Evolutionary conservation across 2,329 filamentous ascomycete species (phyloP).

Genomic region (Colletotrichum lentis): DNA sequence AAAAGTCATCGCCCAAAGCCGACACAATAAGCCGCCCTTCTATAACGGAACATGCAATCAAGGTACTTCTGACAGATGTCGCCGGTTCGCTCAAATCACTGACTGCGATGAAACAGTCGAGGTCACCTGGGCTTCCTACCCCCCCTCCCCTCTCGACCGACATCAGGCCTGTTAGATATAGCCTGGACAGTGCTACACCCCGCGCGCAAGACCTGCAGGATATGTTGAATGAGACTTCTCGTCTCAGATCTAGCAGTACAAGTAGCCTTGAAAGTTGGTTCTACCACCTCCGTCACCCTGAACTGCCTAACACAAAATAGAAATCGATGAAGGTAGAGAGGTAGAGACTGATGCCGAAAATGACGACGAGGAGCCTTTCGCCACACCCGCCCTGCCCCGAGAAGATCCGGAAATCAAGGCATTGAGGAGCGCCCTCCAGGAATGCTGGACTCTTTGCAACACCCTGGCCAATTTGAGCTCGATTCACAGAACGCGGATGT

Average conservation of each 20-base stretch:
- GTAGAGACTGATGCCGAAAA: slow-evolving; percentile 64
- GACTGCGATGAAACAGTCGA: slow-evolving; percentile 41
- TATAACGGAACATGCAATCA: slow-evolving; percentile 47
- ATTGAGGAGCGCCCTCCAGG: slow-evolving; percentile 78
- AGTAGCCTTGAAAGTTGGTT: slow-evolving; percentile 78
- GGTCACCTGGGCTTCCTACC: slow-evolving; percentile 57
- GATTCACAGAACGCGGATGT: slow-evolving; percentile 80
- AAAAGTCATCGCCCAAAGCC: slow-evolving; percentile 50
- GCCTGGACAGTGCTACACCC: slow-evolving; percentile 76
- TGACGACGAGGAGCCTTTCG: slow-evolving; percentile 60
- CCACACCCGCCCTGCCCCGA: slow-evolving; percentile 50
- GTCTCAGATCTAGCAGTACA: slow-evolving; percentile 71
- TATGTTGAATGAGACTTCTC: slow-evolving; percentile 64
- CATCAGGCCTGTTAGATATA: slow-evolving; percentile 71
- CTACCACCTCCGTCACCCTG: background rate
- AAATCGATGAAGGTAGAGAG: slow-evolving; percentile 65
- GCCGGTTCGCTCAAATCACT: background rate
- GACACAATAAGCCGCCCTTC: slow-evolving; percentile 50
- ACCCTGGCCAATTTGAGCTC: slow-evolving; percentile 86
- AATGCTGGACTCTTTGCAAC: slow-evolving; percentile 95
- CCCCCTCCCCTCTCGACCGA: slow-evolving; percentile 80
- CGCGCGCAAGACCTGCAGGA: slow-evolving; percentile 84
- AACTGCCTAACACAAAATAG: slow-evolving; percentile 49
- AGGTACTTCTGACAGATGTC: slow-evolving; percentile 44
- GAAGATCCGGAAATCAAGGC: slow-evolving; percentile 71